Conservation (phyloP, 768 basidiomycete genomes). For the Mycena polygramma region DNA sequence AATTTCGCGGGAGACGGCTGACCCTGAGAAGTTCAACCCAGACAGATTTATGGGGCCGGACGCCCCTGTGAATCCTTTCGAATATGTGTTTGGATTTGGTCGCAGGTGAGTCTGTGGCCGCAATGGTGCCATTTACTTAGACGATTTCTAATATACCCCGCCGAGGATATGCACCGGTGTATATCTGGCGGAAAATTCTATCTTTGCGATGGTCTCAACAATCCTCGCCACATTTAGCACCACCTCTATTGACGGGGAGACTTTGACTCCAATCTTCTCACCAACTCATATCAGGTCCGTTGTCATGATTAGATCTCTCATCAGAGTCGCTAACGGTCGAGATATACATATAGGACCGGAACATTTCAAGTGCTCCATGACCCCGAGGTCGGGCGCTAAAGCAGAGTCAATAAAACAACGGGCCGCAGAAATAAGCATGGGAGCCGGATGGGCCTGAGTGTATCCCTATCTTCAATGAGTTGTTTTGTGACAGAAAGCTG, state of each 20-base stretch:
- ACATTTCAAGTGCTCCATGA: too few species aligned
- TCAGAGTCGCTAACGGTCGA: too few species aligned
- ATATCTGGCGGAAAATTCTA: background rate
- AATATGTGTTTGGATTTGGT: background rate
- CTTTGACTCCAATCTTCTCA: background rate
- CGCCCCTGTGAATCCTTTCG: background rate
- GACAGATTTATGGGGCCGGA: background rate
- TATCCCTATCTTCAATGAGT: too few species aligned
- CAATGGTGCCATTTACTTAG: background rate
- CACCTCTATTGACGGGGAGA: background rate
- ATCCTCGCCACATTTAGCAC: background rate
- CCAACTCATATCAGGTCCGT: too few species aligned
- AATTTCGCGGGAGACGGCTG: background rate
- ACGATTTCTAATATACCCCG: background rate
- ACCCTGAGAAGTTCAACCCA: background rate
- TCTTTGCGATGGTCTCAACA: background rate
- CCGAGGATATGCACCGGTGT: background rate
- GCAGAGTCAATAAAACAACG: too few species aligned
- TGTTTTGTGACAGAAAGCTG: too few species aligned
- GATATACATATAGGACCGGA: too few species aligned
- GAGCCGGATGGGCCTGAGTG: too few species aligned
- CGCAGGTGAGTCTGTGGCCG: background rate
- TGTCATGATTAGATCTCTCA: too few species aligned
- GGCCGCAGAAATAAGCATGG: too few species aligned
- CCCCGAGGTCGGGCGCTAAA: too few species aligned